Evolutionary conservation across 352 stramenopile genomes (phyloP).

Genomic region (Globisporangium cederbergense): DNA sequence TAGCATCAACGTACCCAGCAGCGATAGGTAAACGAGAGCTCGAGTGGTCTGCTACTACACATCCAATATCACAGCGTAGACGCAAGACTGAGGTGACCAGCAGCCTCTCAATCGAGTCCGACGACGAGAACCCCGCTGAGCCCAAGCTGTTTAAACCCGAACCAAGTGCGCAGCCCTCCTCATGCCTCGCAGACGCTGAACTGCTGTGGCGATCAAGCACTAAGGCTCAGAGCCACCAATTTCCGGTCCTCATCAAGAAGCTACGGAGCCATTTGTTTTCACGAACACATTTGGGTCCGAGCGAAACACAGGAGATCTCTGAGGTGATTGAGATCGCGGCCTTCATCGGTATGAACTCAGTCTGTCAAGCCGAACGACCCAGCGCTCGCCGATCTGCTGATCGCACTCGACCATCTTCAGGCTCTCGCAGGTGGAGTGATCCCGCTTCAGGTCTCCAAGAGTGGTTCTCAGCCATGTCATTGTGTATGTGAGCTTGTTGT

Average conservation of each 20-base stretch:
- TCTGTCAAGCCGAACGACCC: constrained; percentile 3
- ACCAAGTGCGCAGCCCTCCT: constrained; percentile 15
- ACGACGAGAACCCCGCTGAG: constrained; percentile 14
- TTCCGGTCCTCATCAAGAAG: constrained; percentile 23
- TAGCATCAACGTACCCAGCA: constrained; percentile 1
- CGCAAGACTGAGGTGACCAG: constrained; percentile 13
- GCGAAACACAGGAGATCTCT: constrained; percentile 21
- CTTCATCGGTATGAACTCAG: constrained; percentile 20
- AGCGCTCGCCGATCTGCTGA: constrained; percentile 21
- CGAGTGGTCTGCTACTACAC: background rate
- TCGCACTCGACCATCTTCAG: constrained; percentile 23
- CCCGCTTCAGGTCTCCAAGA: constrained; percentile 21
- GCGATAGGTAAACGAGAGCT: background rate
- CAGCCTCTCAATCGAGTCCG: background rate
- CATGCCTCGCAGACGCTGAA: constrained; percentile 19
- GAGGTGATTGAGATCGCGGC: constrained; percentile 20
- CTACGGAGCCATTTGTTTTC: constrained; percentile 25
- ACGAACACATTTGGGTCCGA: constrained; percentile 9
- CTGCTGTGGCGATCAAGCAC: constrained; percentile 13
- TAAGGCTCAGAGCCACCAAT: constrained; percentile 19
- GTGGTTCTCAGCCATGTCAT: background rate
- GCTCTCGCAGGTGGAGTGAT: constrained; percentile 13
- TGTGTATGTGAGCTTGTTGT: too few relatives aligned
- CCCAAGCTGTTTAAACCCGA: constrained; percentile 25
- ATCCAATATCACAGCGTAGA: constrained; percentile 1